Evolutionary conservation across 768 basidiomycete species (phyloP).

Genomic region (Tephrocybe sp.): DNA sequence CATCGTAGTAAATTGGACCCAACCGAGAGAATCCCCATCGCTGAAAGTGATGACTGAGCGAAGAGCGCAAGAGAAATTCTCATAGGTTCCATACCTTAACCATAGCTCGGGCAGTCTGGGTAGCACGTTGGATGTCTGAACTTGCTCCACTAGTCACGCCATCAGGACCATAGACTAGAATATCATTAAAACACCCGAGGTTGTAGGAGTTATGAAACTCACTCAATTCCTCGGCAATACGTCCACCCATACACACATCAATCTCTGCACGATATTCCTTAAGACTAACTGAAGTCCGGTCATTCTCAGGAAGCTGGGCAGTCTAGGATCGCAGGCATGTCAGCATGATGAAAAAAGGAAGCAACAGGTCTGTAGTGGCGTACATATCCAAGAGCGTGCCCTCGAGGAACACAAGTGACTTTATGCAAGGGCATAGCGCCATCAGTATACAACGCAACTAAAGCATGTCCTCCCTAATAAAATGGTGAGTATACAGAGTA

Average conservation of each 20-base stretch:
- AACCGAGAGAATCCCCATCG: conserved; percentile 81
- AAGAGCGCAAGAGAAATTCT: not conserved
- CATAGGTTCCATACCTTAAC: conserved; percentile 63
- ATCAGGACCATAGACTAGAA: conserved; percentile 79
- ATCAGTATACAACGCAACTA: conserved; percentile 92
- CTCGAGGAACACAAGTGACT: conserved; percentile 96
- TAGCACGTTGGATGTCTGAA: conserved; percentile 82
- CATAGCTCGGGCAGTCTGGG: conserved; percentile 78
- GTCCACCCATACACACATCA: conserved; percentile 92
- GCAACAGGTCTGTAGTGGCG: conserved; percentile 24
- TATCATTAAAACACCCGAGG: conserved; percentile 11
- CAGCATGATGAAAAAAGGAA: not conserved
- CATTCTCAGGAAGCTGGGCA: conserved; percentile 72
- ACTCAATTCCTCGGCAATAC: conserved; percentile 93
- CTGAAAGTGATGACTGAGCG: conserved; percentile 29
- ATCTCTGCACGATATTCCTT: conserved; percentile 80
- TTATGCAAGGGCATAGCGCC: conserved; percentile 97
- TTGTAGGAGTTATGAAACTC: conserved; percentile 20
- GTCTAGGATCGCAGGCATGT: conserved; percentile 43
- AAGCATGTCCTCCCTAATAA: conserved; percentile 80
- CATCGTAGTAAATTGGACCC: conserved; percentile 81
- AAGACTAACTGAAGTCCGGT: conserved; percentile 66
- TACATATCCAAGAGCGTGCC: conserved; percentile 88
- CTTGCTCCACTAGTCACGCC: conserved; percentile 91
- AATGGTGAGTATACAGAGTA: not conserved